Evolutionary conservation across 805 yeast species (phyloP).

Genomic region (Schwanniomyces occidentalis): DNA sequence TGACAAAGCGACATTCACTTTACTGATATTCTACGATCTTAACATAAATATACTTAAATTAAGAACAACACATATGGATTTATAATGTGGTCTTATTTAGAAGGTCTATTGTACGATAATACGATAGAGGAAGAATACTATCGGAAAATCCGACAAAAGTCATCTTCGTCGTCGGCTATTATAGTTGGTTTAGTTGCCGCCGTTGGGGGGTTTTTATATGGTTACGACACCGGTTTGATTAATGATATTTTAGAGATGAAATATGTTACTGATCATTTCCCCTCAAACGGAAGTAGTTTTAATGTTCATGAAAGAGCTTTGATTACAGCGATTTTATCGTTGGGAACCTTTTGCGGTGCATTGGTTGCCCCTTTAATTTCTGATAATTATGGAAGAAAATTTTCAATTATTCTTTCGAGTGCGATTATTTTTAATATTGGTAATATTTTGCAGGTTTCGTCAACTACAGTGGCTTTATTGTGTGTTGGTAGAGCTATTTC

Average conservation of each 20-base stretch:
- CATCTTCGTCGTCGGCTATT: slow-evolving; percentile 64
- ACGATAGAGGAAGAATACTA: too few relatives aligned
- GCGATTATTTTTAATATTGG: slow-evolving; percentile 70
- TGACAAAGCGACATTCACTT: too few relatives aligned
- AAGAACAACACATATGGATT: too few relatives aligned
- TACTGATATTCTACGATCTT: too few relatives aligned
- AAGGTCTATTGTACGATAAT: slow-evolving; percentile 31
- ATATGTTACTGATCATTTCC: slow-evolving; percentile 58
- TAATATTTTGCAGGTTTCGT: slow-evolving; percentile 63
- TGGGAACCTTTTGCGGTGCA: slow-evolving; percentile 80
- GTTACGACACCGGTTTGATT: slow-evolving; percentile 86
- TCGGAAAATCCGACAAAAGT: slow-evolving; percentile 43
- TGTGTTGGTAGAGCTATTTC: slow-evolving; percentile 74
- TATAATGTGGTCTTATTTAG: slow-evolving; percentile 6
- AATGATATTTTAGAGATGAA: slow-evolving; percentile 78
- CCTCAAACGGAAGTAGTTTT: slow-evolving; percentile 49
- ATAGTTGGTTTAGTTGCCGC: slow-evolving; percentile 81
- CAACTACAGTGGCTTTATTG: slow-evolving; percentile 50
- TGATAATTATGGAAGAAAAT: slow-evolving; percentile 71
- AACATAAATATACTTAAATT: too few relatives aligned
- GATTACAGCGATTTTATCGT: slow-evolving; percentile 73
- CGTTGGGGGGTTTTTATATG: slow-evolving; percentile 87
- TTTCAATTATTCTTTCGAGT: slow-evolving; percentile 61
- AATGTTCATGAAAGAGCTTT: slow-evolving; percentile 66
- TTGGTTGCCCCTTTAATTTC: slow-evolving; percentile 60